Evolutionary conservation across 148 eudicot species (phyloP).

Genomic region (Spergularia bocconei): DNA sequence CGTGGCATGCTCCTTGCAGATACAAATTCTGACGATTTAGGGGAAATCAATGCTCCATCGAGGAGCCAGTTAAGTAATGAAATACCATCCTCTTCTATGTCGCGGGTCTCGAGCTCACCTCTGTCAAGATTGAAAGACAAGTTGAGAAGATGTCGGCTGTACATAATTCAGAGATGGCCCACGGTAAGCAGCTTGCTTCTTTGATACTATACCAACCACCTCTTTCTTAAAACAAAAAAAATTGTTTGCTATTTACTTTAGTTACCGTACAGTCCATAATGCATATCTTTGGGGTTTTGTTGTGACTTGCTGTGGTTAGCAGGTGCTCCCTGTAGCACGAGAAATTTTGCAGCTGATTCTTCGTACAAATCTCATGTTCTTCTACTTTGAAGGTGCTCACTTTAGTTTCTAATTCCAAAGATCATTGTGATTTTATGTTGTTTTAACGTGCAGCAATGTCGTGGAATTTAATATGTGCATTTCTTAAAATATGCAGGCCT

Average conservation of each 20-base stretch:
- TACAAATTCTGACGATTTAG: constrained; percentile 48
- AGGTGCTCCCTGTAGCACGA: constrained; percentile 82
- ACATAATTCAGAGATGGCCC: constrained; percentile 76
- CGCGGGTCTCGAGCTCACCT: constrained; percentile 39
- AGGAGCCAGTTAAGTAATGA: constrained; percentile 38
- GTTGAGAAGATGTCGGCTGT: constrained; percentile 45
- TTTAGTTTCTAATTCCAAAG: constrained; percentile 7
- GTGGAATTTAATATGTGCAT: constrained; percentile 5
- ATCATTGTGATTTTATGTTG: background rate
- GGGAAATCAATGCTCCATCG: constrained; percentile 28
- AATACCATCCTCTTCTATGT: constrained; percentile 41
- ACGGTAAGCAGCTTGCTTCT: constrained; percentile 41
- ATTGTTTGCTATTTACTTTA: background rate
- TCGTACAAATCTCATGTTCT: constrained; percentile 93
- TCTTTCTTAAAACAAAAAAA: background rate
- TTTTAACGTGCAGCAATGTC: constrained; percentile 8
- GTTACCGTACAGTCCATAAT: background rate
- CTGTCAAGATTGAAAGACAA: constrained; percentile 56
- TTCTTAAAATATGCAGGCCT: constrained; percentile 53
- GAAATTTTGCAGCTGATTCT: constrained; percentile 73
- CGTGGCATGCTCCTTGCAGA: constrained; percentile 74
- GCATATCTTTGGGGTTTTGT: background rate
- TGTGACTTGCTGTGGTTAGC: constrained; percentile 24
- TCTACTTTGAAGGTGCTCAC: constrained; percentile 91
- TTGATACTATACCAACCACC: background rate